Percentiles rank a stretch among this genome's conserved stretches.
phyloP scores from a whole-genome alignment of 2,329 filamentous ascomycete species.

The Calonectria hawksworthii region DNA sequence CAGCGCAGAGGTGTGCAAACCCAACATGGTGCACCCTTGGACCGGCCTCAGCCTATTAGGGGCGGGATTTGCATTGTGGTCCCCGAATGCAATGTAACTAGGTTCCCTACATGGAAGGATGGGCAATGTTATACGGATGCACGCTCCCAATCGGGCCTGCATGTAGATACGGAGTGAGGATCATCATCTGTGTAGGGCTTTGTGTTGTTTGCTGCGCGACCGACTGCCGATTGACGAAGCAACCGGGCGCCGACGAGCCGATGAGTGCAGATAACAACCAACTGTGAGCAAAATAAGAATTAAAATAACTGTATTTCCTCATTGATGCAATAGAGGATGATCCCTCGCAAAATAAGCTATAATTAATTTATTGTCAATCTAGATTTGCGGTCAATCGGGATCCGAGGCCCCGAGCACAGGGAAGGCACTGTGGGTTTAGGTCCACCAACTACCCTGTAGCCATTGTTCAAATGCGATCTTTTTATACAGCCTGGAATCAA shows the following conservation, averaged over 20 bases:
- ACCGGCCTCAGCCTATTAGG: not conserved
- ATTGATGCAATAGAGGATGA: not conserved
- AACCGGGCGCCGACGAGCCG: not conserved
- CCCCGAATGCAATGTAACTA: not conserved
- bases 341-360: not conserved
- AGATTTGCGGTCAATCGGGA: not conserved
- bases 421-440: not conserved
- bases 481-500: no score
- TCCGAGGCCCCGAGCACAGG: not conserved
- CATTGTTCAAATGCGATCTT: not conserved
- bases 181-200: not conserved
- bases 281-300: not conserved
- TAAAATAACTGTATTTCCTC: not conserved
- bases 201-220: not conserved
- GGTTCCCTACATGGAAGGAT: not conserved
- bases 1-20: not conserved
- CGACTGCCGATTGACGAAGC: not conserved
- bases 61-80: not conserved
- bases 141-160: not conserved
- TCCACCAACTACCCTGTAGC: not conserved
- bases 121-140: not conserved
- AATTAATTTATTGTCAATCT: not conserved
- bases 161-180: not conserved
- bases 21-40: not conserved
- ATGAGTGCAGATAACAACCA: not conserved